These are phyloP conservation scores for Xylaria palmicola DNA, from an alignment of 495 filamentous ascomycete species.

Conservation along the genomic window DNA sequence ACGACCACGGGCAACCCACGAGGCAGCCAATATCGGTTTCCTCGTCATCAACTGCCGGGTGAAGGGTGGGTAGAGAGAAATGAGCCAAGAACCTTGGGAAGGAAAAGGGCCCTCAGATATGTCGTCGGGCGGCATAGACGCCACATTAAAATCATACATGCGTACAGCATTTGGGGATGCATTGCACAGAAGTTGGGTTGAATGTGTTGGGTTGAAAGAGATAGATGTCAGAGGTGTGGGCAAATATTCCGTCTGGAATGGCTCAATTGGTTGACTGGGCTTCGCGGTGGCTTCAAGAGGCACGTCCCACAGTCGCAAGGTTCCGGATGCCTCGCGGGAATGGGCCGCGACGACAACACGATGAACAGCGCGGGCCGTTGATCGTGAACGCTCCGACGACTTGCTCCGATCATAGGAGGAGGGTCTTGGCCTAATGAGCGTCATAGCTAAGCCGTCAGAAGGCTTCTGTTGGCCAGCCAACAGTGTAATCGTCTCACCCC, in stretches of 20 bases:
- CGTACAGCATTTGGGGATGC: constrained; percentile 68
- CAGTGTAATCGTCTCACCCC: constrained; percentile 59
- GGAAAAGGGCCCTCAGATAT: constrained; percentile 49
- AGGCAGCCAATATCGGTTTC: constrained; percentile 76
- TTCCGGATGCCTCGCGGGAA: constrained; percentile 66
- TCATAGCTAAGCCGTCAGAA: constrained; percentile 66
- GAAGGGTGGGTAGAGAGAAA: constrained; percentile 70
- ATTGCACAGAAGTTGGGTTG: constrained; percentile 64
- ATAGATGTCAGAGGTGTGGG: constrained; percentile 64
- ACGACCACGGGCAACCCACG: constrained; percentile 79
- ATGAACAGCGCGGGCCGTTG: constrained; percentile 24
- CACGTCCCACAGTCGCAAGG: constrained; percentile 48
- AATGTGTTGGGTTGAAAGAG: constrained; percentile 67
- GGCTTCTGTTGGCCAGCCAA: constrained; percentile 59
- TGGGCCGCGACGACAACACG: constrained; percentile 51
- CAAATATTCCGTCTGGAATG: constrained; percentile 64
- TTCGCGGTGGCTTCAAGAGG: constrained; percentile 39
- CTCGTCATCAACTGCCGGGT: constrained; percentile 52
- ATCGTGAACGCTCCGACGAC: constrained; percentile 36
- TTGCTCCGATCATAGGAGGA: constrained; percentile 30
- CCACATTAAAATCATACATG: constrained; percentile 54
- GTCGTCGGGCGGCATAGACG: constrained; percentile 46
- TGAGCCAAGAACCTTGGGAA: constrained; percentile 60
- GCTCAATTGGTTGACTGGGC: constrained; percentile 44
- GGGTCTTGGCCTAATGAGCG: constrained; percentile 52